Percentiles rank a stretch among this genome's conserved stretches.
Evolutionary conservation across 2,329 filamentous ascomycete species (phyloP).

Genomic region (Penicillium sp.): DNA sequence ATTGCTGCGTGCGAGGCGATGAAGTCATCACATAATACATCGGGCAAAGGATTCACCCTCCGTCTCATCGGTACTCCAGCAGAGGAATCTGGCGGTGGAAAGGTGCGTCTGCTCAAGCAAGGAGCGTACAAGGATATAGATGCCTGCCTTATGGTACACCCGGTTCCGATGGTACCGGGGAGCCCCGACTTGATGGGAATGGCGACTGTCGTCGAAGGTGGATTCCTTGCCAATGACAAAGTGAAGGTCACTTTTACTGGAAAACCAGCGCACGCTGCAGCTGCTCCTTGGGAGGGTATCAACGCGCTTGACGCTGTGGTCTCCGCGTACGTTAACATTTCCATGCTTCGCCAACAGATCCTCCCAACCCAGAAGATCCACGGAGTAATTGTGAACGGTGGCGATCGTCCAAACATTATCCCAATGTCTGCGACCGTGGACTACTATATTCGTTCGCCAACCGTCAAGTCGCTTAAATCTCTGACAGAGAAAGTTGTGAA

Average conservation of each 20-base stretch:
- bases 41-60: constrained; percentile 27
- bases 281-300: constrained; percentile 58
- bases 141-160: constrained; percentile 45
- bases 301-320: constrained; percentile 61
- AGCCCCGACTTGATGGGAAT: constrained; percentile 23
- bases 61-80: constrained; percentile 39
- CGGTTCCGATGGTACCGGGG: constrained; percentile 28
- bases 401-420: constrained; percentile 58
- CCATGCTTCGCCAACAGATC: constrained; percentile 58
- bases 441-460: constrained; percentile 48
- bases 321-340: constrained; percentile 46
- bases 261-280: constrained; percentile 57
- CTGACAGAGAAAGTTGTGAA: constrained; percentile 29
- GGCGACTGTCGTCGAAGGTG: constrained; percentile 25
- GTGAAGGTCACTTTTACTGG: constrained; percentile 48
- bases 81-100: constrained; percentile 39
- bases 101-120: constrained; percentile 41
- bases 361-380: constrained; percentile 54
- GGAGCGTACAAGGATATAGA: constrained; percentile 41
- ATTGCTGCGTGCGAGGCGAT: constrained; percentile 35
- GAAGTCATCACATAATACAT: constrained; percentile 14
- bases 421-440: constrained; percentile 51
- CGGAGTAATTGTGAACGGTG: constrained; percentile 56
- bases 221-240: constrained; percentile 35
- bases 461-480: constrained; percentile 37